Base-by-base conservation (phyloP, 2,329 filamentous ascomycete genomes). In the Fusarium continuum region DNA sequence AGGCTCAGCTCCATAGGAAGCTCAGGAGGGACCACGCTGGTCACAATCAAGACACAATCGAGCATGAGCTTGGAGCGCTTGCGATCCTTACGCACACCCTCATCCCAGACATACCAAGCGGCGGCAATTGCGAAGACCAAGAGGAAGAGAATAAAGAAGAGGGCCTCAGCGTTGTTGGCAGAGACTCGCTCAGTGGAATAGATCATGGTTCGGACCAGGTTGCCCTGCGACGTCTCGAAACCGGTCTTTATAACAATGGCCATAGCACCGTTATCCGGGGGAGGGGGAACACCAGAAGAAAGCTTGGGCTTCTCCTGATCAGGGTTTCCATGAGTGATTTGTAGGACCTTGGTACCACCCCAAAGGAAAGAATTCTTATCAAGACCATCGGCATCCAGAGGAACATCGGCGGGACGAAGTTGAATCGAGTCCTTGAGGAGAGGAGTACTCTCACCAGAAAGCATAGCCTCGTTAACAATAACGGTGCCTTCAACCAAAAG, bases 401-500 rank as follows among this genome's bases (percentile, higher is more conserved):
- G 75, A 16, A 91, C 91, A 70, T 98, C 90, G 17, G 84, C 85
- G 6, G 95, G 93, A 61, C 95, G 90, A 36, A 99, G 86, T 76
- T 96, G 93, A 55, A 99, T 83, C 0, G 95, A 99, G 71, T 99
- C 95, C 79, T 99, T 99, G 70, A 99, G 83, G 38, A 99, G 85
- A 26, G 95, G 95, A 0, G 96, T 99, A 76, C 94, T 98, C 80
- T 99, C 95, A 64, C 95, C 95, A 4, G 95, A 99, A 70, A 99
- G 85, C 95, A 99, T 99, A 62, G 96, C 96, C 79, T 99, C 95
- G 79, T 99, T 99, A 71, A 99, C 95, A 74, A 99, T 99, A 8
- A 91, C 94, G 50, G 92, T 93, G 25, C 95, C 96, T 76, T 98
- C 93, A 25, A 99, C 89, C 40, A 99, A 79, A 46, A 99, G 82